phyloP scores from a whole-genome alignment of 1,284 basidiomycete species.

The Vanrija humicola region DNA sequence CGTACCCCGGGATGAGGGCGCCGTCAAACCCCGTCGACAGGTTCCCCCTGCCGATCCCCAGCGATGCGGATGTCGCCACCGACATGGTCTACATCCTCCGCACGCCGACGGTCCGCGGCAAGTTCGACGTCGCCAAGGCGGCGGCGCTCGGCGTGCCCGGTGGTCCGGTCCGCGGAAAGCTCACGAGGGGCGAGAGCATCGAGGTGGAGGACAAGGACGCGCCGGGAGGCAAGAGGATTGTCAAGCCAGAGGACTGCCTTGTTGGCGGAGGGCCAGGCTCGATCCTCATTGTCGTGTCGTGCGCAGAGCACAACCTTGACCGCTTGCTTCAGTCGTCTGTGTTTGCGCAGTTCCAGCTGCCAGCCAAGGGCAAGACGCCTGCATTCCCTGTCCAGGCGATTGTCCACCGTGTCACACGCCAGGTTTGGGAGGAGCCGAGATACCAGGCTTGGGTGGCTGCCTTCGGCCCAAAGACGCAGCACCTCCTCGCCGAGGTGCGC shows the following conservation, averaged over 20 bases:
- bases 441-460: slow-evolving; percentile 70
- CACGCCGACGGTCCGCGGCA: slow-evolving; percentile 75
- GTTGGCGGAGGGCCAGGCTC: slow-evolving; percentile 41
- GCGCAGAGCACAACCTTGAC: slow-evolving; percentile 27
- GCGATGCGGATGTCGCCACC: slow-evolving; percentile 26
- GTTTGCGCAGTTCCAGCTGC: slow-evolving; percentile 50
- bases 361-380: slow-evolving; percentile 10
- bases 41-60: slow-evolving; percentile 26
- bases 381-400: slow-evolving; percentile 55
- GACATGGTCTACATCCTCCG: slow-evolving; percentile 63
- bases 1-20: slow-evolving; percentile 5
- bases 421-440: slow-evolving; percentile 62
- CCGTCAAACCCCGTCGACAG: slow-evolving; percentile 15
- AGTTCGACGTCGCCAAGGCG: slow-evolving; percentile 72
- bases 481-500: slow-evolving; percentile 62
- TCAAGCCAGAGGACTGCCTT: slow-evolving; percentile 49
- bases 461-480: slow-evolving; percentile 63
- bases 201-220: slow-evolving; percentile 45
- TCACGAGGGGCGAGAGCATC: slow-evolving; percentile 51
- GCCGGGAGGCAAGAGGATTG: slow-evolving; percentile 56
- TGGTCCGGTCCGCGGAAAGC: slow-evolving; percentile 53
- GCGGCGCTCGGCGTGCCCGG: slow-evolving; percentile 61
- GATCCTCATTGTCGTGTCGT: slow-evolving; percentile 36
- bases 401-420: slow-evolving; percentile 64
- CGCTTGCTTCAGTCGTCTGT: slow-evolving; percentile 55